Conservation (phyloP, 306 rosid genomes). For the Vicia faba region DNA sequence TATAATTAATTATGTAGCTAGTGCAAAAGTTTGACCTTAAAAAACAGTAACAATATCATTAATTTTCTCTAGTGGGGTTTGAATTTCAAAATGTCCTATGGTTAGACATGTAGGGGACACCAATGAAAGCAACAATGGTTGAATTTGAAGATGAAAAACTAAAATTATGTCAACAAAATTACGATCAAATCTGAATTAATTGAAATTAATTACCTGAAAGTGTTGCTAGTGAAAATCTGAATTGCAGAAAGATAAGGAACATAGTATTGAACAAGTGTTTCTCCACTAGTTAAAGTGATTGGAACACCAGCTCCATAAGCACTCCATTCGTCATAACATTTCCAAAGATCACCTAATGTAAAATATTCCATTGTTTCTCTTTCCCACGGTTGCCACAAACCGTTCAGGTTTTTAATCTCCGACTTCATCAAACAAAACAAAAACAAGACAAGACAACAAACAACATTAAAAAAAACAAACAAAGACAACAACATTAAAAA, state of each 20-base stretch:
- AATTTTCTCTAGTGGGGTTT: constrained; percentile 10
- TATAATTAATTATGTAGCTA: neutral
- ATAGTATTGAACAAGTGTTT: constrained; percentile 86
- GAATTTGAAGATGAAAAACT: neutral
- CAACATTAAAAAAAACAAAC: neutral
- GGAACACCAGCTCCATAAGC: constrained; percentile 97
- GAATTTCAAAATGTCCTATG: neutral
- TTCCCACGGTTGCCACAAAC: constrained; percentile 97
- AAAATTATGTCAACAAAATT: constrained; percentile 16
- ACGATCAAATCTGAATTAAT: neutral
- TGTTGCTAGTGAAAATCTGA: constrained; percentile 85
- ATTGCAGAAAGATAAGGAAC: constrained; percentile 98
- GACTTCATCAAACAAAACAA: constrained; percentile 42
- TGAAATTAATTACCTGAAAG: constrained; percentile 55
- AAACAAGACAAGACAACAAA: neutral
- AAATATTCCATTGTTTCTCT: constrained; percentile 86
- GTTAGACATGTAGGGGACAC: constrained; percentile 29
- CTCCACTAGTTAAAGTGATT: constrained; percentile 61
- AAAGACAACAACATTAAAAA: neutral
- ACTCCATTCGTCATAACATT: constrained; percentile 93
- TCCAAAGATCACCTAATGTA: constrained; percentile 84
- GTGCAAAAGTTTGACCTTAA: constrained; percentile 37
- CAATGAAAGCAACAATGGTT: constrained; percentile 14
- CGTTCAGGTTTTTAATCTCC: constrained; percentile 75
- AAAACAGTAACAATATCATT: constrained; percentile 20